phyloP scores from a whole-genome alignment of 2,329 filamentous ascomycete species.

The Scedosporium dehoogii region DNA sequence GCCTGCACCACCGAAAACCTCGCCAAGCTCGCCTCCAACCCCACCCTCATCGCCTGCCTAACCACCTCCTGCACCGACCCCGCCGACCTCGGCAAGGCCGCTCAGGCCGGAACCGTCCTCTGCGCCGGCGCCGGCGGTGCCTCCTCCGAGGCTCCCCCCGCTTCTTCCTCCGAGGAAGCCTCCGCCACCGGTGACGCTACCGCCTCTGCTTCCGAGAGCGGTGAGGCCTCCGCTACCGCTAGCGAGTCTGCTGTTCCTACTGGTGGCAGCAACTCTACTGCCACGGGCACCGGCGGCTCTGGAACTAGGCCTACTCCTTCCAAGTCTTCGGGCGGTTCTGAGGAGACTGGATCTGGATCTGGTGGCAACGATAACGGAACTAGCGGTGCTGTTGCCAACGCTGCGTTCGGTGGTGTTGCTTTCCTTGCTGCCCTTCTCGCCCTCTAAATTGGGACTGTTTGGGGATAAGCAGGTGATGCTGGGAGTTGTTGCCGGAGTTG shows the following conservation, averaged over 20 bases:
- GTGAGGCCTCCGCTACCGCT: background rate
- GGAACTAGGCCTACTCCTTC: background rate
- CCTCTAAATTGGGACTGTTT: background rate
- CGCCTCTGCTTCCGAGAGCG: background rate
- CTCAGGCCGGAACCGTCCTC: background rate
- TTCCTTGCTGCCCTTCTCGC: conserved; percentile 2
- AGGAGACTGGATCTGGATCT: background rate
- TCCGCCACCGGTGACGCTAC: background rate
- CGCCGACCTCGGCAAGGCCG: background rate
- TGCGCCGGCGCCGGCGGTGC: background rate
- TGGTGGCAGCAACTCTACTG: background rate
- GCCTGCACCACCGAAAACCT: conserved; percentile 16
- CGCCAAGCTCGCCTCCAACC: conserved; percentile 11
- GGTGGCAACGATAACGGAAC: background rate
- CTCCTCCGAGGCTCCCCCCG: background rate
- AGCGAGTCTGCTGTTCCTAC: background rate
- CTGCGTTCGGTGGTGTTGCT: conserved; percentile 2
- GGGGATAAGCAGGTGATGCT: background rate
- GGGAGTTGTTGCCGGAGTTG: background rate
- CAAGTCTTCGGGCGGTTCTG: background rate
- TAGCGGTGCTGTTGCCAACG: background rate
- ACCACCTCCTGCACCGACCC: background rate
- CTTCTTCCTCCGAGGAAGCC: background rate
- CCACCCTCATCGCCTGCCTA: conserved; percentile 3
- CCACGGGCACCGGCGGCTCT: background rate